phyloP scores from a whole-genome alignment of 805 yeast species.

The Barnettozyma sucrosica region DNA sequence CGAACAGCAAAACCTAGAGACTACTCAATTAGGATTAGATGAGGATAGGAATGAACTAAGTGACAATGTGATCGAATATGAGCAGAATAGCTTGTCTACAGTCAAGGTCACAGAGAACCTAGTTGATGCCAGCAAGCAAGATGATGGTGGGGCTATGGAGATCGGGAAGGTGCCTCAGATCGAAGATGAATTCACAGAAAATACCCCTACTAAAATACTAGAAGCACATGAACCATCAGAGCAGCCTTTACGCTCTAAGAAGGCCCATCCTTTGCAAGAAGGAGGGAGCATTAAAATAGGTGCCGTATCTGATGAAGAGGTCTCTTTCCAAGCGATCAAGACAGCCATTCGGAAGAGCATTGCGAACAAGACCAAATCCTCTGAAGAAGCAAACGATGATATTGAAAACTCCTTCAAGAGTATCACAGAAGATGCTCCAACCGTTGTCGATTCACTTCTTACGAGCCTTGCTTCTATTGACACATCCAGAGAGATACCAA shows the following conservation, averaged over 20 bases:
- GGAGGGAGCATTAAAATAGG: conserved; percentile 9
- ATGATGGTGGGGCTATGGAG: neutral
- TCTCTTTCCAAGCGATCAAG: conserved; percentile 42
- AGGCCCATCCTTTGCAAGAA: neutral
- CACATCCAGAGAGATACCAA: conserved; percentile 3
- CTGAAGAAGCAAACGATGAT: conserved; percentile 10
- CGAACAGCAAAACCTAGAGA: neutral
- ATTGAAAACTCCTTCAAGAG: conserved; percentile 21
- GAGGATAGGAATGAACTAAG: neutral
- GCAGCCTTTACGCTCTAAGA: neutral
- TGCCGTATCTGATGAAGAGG: conserved; percentile 29
- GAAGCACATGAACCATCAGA: neutral
- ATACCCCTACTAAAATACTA: neutral
- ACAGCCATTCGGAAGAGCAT: conserved; percentile 41
- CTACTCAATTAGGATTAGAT: neutral
- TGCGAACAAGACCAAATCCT: conserved; percentile 27
- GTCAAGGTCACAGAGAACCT: neutral
- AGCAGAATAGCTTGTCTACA: neutral
- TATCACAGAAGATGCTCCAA: conserved; percentile 16
- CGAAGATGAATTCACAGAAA: neutral
- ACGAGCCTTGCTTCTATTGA: conserved; percentile 14
- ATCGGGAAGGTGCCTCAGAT: neutral
- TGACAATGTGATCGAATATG: neutral
- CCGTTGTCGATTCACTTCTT: conserved; percentile 11
- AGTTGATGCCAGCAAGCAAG: neutral